Base-by-base conservation (phyloP, 2,329 filamentous ascomycete species). In the Pseudogymnoascus sp. region DNA sequence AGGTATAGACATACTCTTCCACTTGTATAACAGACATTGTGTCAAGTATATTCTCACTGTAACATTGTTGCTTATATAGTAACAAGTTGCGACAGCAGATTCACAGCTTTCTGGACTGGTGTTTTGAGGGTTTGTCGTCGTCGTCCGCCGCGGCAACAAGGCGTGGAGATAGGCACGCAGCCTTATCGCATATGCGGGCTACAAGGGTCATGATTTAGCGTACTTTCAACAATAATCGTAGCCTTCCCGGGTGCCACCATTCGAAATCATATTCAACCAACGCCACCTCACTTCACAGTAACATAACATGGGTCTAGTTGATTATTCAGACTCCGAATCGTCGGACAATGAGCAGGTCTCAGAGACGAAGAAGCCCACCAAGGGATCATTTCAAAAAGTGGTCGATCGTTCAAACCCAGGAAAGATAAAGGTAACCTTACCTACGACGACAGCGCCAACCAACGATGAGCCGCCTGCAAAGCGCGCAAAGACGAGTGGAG, bases 401-500 rank as follows among this genome's bases (percentile, higher is more conserved):
- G 85, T 96, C 76, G 89, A 95, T 77, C 85, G 89, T 73, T 84
- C 87, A 63, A 92, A 92, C 73, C 86, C 90, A 6, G 86, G 89
- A 76, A 96, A 93, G 77, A 96, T 97, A 76, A 82, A 88, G 73
- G 86, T 97, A 75, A 91, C 83, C 69, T 83, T 97, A 13, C 87
- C 91, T 2, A 80, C 84, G 19, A 75, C 83, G 67, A 72, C 80
- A 41, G 71, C 76, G 2, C 70, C 73, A 23, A 76, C 77, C 11
- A 73, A 69, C 21, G 80, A 82, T 25, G 80, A 80, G 25, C 88
- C 88, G 0, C 88, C 90, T 0, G 81, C 88, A 1, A 96, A 96
- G 74, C 87, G 88, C 65, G 81, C 84, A 16, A 86, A 86, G 61
- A 84, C 84, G 1, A 82, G 80, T 21, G 85, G 87, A 28, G 51